Evolutionary conservation across 306 rosid species (phyloP).

Genomic region (Casuarina equisetifolia): DNA sequence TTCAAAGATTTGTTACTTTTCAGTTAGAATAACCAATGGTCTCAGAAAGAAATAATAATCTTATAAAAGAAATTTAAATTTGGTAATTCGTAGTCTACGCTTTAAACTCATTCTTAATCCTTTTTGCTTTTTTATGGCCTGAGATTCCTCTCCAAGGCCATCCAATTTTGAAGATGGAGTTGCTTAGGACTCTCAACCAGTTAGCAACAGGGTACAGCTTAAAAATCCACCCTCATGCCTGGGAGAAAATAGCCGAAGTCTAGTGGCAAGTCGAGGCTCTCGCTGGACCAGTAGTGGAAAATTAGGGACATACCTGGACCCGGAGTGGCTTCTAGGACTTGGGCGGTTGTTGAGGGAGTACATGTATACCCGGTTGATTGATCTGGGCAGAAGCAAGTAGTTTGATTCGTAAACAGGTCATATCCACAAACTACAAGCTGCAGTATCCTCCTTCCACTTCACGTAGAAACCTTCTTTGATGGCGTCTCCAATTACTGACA

Average conservation of each 20-base stretch:
- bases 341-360: background rate
- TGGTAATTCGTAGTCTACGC: too few species aligned
- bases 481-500: background rate
- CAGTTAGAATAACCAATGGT: too few species aligned
- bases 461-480: conserved; percentile 32
- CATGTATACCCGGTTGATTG: background rate
- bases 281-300: background rate
- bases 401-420: conserved; percentile 6
- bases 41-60: too few species aligned
- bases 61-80: too few species aligned
- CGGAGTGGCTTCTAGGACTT: background rate
- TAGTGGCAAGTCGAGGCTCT: too few species aligned
- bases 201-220: background rate
- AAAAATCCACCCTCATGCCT: background rate
- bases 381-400: conserved; percentile 37
- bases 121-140: too few species aligned
- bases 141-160: too few species aligned
- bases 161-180: too few species aligned
- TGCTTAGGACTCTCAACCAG: too few species aligned
- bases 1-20: too few species aligned
- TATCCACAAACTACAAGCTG: conserved; percentile 45
- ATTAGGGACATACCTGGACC: background rate
- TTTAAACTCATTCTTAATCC: too few species aligned
- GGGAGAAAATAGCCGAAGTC: too few species aligned
- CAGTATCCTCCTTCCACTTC: conserved; percentile 30